phyloP scores from a whole-genome alignment of 2,329 filamentous ascomycete genomes.

The Nemania serpens region DNA sequence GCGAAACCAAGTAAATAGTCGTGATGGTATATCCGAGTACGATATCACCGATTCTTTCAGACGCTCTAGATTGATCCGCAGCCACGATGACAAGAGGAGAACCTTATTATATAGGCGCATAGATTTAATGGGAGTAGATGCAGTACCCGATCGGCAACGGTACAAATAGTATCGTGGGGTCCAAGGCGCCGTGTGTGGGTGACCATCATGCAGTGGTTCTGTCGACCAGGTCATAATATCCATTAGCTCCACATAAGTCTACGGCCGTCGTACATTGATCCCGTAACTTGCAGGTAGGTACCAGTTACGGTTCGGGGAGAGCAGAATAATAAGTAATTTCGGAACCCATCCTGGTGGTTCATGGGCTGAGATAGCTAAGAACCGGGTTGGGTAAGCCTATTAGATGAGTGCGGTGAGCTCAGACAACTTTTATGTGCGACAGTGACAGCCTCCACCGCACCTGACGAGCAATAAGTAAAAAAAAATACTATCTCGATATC shows the following conservation, averaged over 20 bases:
- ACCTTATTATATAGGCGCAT: constrained; percentile 27
- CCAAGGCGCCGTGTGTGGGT: constrained; percentile 33
- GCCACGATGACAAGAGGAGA: constrained; percentile 2
- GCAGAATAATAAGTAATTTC: constrained; percentile 36
- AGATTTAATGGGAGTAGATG: constrained; percentile 33
- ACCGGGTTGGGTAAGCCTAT: constrained; percentile 31
- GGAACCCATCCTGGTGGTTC: constrained; percentile 32
- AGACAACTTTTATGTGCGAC: constrained; percentile 22
- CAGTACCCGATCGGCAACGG: constrained; percentile 37
- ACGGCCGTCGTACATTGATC: constrained; percentile 34
- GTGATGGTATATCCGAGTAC: constrained; percentile 26
- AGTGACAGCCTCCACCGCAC: constrained; percentile 25
- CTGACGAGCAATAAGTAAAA: constrained; percentile 12
- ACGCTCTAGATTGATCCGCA: constrained; percentile 11
- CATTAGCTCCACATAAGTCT: constrained; percentile 41
- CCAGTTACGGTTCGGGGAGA: constrained; percentile 34
- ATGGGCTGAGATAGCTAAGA: constrained; percentile 24
- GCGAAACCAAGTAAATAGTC: constrained; percentile 8
- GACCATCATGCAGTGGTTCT: constrained; percentile 37
- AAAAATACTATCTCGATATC: constrained; percentile 17
- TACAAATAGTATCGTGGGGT: constrained; percentile 40
- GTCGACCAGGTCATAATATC: constrained; percentile 37
- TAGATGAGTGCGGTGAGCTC: constrained; percentile 23
- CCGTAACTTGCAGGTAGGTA: constrained; percentile 38
- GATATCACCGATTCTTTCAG: constrained; percentile 13